Evolutionary conservation across 345 rosid species (phyloP), one percentile per base, ranked within the genome.

Genomic region (Psidium guajava): DNA sequence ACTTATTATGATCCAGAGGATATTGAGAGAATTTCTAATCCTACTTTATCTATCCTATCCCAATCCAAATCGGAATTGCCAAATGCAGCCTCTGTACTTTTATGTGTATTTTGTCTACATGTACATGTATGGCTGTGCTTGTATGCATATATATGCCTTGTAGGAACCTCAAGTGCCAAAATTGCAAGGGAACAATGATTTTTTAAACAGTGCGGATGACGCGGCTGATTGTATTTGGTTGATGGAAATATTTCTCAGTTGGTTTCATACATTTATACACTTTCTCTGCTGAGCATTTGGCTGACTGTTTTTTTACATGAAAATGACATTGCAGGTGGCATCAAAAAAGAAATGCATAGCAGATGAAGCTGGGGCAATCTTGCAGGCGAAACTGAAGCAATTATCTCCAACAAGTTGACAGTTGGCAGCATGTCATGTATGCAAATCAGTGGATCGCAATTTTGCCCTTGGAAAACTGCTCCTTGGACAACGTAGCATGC

Each of bases 321-420:
- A 87, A 86, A 54, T 12, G 54, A 86, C 53, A 86, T 84, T 86
- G 90, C 93, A 97, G 99, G 95, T 97, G 83, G 96, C 98, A 28
- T 88, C 98, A 4, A 95, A 95, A 86, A 97, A 97, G 99, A 96
- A 95, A 92, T 92, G 83, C 21, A 84, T 95, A 57, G 95, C 98
- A 69, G 98, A 96, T 88, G 99, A 97, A 90, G 98, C 96, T 28
- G 93, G 93, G 36, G 93, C 89, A 82, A 85, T 94, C 56, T 90
- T 96, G 84, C 98, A 96, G 86, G 86, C 93, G 27, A 96, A 94
- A 87, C 64, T 96, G 91, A 96, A 90, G 87, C 98, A 93, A 57
- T 77, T 92, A 87, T 86, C 92, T 57, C 90, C 94, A 52, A 80
- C 95, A 55, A 87, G 86, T 44, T 84, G 64, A 56, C 20, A 25